A percentile compares a stretch with the other conserved stretches of the same genome.
Conservation (phyloP, 176 grass and related monocot genomes). For the Carex myosuroides region DNA sequence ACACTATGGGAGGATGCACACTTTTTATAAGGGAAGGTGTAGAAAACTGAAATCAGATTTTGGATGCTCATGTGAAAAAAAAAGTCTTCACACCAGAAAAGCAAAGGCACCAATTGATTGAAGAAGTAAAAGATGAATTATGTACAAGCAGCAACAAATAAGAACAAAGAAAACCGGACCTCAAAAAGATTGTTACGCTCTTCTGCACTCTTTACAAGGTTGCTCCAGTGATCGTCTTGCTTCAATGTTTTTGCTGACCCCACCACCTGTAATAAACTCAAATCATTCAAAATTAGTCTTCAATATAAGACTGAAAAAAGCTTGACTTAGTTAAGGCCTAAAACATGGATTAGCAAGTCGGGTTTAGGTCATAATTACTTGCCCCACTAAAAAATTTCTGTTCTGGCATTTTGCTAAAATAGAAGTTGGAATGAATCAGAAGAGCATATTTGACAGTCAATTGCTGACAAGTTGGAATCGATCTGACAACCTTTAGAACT, state of each 20-base stretch:
- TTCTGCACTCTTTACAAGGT: conserved; percentile 77
- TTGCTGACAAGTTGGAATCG: background rate
- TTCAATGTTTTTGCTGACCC: conserved; percentile 81
- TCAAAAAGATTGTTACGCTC: conserved; percentile 48
- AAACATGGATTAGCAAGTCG: background rate
- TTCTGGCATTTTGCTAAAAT: background rate
- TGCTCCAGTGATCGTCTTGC: conserved; percentile 84
- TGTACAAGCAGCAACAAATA: background rate
- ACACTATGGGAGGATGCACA: background rate
- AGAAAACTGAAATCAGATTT: background rate
- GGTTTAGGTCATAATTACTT: background rate
- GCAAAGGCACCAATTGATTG: background rate
- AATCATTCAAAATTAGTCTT: conserved; percentile 21
- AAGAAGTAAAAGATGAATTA: background rate
- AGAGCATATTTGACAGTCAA: background rate
- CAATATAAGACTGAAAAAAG: background rate
- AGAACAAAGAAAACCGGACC: conserved; percentile 27
- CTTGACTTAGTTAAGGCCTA: background rate
- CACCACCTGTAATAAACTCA: conserved; percentile 40
- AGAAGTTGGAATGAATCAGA: background rate
- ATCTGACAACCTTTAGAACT: background rate
- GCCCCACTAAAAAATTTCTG: background rate
- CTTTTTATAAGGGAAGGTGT: background rate
- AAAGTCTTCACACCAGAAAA: background rate
- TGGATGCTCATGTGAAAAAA: background rate